These are phyloP conservation scores for Astragalus membranaceus DNA, from an alignment of 306 rosid species.

Conservation along the genomic window DNA sequence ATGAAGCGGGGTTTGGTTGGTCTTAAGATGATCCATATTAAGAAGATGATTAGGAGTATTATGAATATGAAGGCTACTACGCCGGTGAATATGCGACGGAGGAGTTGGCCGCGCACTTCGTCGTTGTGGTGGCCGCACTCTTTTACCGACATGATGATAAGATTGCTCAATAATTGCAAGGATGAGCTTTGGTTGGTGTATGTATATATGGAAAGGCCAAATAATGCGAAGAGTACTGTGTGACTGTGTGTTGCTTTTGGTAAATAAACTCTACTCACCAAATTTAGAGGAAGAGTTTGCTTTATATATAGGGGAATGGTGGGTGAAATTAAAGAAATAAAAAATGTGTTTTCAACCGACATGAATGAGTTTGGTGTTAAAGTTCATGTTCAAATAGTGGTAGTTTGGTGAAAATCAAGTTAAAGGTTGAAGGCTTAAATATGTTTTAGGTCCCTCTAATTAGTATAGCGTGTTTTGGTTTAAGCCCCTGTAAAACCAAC, in stretches of 20 bases:
- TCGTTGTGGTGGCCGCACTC: constrained; percentile 40
- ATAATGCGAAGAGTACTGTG: no score
- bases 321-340: neutral
- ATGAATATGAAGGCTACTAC: constrained; percentile 8
- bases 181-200: neutral
- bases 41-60: constrained; percentile 31
- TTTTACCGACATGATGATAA: constrained; percentile 38
- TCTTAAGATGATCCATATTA: constrained; percentile 46
- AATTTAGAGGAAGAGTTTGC: neutral
- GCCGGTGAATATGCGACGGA: constrained; percentile 19
- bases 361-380: neutral
- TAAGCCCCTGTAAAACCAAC: no score
- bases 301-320: neutral
- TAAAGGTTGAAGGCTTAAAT: no score
- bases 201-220: no score
- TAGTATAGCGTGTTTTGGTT: no score
- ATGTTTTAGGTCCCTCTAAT: no score
- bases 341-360: neutral
- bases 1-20: constrained; percentile 57
- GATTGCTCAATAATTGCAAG: neutral
- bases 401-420: no score
- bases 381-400: no score
- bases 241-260: no score
- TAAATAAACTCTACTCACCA: neutral
- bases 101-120: neutral